Percentiles rank a stretch among this genome's conserved stretches.
Conservation (phyloP, 805 yeast species). For the Myxozyma sirexii region DNA sequence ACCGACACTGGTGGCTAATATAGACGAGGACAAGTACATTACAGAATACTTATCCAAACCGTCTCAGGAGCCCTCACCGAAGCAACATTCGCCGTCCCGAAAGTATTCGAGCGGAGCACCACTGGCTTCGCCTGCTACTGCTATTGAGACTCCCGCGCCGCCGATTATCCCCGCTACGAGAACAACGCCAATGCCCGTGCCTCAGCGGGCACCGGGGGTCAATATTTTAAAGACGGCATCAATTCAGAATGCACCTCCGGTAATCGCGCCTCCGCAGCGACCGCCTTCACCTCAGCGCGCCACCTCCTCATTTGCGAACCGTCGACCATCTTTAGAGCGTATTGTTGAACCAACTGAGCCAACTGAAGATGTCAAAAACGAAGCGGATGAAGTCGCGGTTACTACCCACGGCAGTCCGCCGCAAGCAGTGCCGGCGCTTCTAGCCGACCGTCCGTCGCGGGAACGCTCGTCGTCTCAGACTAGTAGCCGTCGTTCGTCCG, state of each 20-base stretch:
- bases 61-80: not conserved
- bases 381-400: not conserved
- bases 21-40: constrained; percentile 79
- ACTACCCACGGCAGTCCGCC: not conserved
- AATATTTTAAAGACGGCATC: not conserved
- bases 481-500: constrained; percentile 12
- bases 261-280: not conserved
- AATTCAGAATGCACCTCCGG: not conserved
- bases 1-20: constrained; percentile 3
- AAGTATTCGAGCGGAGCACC: not conserved
- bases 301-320: constrained; percentile 18
- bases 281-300: constrained; percentile 11
- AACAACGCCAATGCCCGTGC: constrained; percentile 5
- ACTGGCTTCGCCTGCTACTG: not conserved
- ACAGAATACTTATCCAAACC: constrained; percentile 65
- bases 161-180: not conserved
- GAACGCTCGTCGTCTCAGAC: constrained; percentile 4
- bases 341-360: not conserved
- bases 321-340: constrained; percentile 12
- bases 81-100: not conserved
- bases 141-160: not conserved
- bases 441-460: not conserved
- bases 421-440: not conserved
- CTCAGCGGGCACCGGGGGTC: constrained; percentile 16
- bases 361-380: not conserved